These are phyloP conservation scores for Epithemia pelagica DNA, from an alignment of 108 stramenopile genomes.

Conservation along the genomic window DNA sequence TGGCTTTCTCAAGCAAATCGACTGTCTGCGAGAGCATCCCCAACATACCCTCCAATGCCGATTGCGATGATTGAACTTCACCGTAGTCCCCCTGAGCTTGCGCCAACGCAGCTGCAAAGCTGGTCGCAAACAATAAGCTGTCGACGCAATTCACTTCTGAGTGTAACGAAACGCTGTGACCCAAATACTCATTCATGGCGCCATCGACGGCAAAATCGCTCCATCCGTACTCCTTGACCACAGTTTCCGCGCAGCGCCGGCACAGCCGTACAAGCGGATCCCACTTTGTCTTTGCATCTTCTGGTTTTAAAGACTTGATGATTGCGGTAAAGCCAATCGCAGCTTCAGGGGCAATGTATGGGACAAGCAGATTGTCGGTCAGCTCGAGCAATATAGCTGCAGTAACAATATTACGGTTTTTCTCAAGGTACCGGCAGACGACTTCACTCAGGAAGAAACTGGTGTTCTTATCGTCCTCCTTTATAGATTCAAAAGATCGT, in stretches of 20 bases:
- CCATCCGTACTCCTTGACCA: slow-evolving; percentile 43
- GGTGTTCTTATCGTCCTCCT: slow-evolving; percentile 17
- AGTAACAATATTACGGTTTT: slow-evolving; percentile 18
- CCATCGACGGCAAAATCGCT: slow-evolving; percentile 31
- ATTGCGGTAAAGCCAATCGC: slow-evolving; percentile 40
- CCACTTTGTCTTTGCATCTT: slow-evolving; percentile 24
- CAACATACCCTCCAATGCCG: slow-evolving; percentile 5
- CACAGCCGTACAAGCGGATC: slow-evolving; percentile 22
- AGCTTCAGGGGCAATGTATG: slow-evolving; percentile 36
- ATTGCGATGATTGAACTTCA: slow-evolving; percentile 3
- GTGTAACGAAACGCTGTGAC: slow-evolving; percentile 8
- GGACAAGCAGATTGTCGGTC: slow-evolving; percentile 26
- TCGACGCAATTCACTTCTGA: slow-evolving; percentile 23
- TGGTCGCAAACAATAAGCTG: slow-evolving; percentile 38
- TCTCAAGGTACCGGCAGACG: slow-evolving; percentile 41
- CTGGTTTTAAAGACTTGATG: slow-evolving; percentile 19
- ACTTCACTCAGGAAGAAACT: slow-evolving; percentile 33
- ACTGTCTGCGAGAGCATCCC: slow-evolving; percentile 1
- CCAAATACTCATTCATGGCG: slow-evolving; percentile 34
- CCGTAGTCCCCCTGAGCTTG: slow-evolving; percentile 32
- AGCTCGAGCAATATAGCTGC: slow-evolving; percentile 28
- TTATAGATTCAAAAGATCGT: slow-evolving; percentile 13
- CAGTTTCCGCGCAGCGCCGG: slow-evolving; percentile 30
- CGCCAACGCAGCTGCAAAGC: slow-evolving; percentile 33
- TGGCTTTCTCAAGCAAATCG: neutral